Conservation (phyloP, 2,329 filamentous ascomycete species). For the Pseudopyricularia cyperi region DNA sequence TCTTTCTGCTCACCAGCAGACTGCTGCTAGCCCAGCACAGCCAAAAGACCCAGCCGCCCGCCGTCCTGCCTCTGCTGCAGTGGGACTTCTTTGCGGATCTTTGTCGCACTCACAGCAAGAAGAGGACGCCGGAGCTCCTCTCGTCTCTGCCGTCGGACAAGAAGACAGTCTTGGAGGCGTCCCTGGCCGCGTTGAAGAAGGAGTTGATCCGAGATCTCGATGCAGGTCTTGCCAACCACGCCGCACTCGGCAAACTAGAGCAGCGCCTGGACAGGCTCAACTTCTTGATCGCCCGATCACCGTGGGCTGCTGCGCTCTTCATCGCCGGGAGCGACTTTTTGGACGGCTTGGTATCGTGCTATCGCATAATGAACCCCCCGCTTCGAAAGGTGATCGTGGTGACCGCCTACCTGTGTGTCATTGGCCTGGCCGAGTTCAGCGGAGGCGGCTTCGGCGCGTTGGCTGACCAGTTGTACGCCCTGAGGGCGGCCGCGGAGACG, state of each 20-base stretch:
- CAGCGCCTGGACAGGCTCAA: slow-evolving; percentile 44
- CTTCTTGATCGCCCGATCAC: slow-evolving; percentile 48
- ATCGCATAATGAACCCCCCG: slow-evolving; percentile 47
- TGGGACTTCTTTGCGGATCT: slow-evolving; percentile 61
- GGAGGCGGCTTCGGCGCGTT: slow-evolving; percentile 62
- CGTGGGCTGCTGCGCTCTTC: slow-evolving; percentile 46
- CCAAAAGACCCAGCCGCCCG: neutral
- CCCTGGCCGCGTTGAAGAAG: slow-evolving; percentile 47
- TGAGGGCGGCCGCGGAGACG: slow-evolving; percentile 59
- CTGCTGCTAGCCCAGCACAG: slow-evolving; percentile 22
- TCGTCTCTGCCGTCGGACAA: slow-evolving; percentile 36
- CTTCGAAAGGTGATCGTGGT: slow-evolving; percentile 57
- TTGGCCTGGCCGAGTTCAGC: slow-evolving; percentile 53
- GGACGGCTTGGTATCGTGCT: slow-evolving; percentile 58
- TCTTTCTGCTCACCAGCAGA: slow-evolving; percentile 51
- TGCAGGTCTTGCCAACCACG: slow-evolving; percentile 32
- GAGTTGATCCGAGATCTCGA: slow-evolving; percentile 51
- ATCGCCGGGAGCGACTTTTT: slow-evolving; percentile 80
- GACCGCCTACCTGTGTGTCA: slow-evolving; percentile 61
- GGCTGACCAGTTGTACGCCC: slow-evolving; percentile 69
- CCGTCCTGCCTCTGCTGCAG: slow-evolving; percentile 29
- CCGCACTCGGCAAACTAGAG: slow-evolving; percentile 42
- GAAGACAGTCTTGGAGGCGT: slow-evolving; percentile 34
- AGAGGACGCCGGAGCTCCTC: slow-evolving; percentile 38
- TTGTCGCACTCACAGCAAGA: slow-evolving; percentile 53